Evolutionary conservation across 257 asterid genomes (phyloP), one percentile per base, ranked within the genome.

Genomic region (Fraxinus quadrangulata): DNA sequence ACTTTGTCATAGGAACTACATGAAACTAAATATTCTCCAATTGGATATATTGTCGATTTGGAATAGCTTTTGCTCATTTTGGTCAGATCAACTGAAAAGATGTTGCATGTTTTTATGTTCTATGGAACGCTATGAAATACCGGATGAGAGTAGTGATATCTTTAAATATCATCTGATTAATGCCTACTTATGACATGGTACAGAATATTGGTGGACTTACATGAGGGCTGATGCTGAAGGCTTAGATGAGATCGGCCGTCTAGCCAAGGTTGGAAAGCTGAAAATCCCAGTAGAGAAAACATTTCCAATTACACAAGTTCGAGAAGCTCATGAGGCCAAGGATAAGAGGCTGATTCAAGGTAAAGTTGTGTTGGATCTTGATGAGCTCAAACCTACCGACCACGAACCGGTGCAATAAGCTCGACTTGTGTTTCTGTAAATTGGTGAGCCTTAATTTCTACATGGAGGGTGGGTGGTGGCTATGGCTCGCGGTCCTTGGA

Each of bases 141-240:
- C 0, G 19, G 61, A 49, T 49, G 49, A 11, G 13, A 3, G 51
- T 42, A 0, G 17, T 12, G 42, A 37, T 37, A 37, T 37, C 10
- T 37, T 36, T 30, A 12, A 37, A 8, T 37, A 37, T 37, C 42
- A 37, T 37, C 42, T 37, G 42, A n/a, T 24, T 77, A 71, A 79
- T 63, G 19, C 56, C 16, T 78, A 36, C 11, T 76, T 72, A 30
- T 76, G 37, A 26, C 72, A 34, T 68, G 77, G 28, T 72, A 73
- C 97, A 96, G 99, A 89, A 79, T 96, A 96, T 81, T 89, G 85
- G 79, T 96, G 99, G 99, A 89, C 87, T 40, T 96, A 92, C 87
- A 96, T 94, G 99, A 90, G 99, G 85, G 89, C 97, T 14, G 99
- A 96, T 71, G 84, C 86, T 8, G 98, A 96, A 85, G 99, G 97